Base-by-base conservation (phyloP, 1,284 basidiomycete genomes). In the Mrakiaceae sp. region DNA sequence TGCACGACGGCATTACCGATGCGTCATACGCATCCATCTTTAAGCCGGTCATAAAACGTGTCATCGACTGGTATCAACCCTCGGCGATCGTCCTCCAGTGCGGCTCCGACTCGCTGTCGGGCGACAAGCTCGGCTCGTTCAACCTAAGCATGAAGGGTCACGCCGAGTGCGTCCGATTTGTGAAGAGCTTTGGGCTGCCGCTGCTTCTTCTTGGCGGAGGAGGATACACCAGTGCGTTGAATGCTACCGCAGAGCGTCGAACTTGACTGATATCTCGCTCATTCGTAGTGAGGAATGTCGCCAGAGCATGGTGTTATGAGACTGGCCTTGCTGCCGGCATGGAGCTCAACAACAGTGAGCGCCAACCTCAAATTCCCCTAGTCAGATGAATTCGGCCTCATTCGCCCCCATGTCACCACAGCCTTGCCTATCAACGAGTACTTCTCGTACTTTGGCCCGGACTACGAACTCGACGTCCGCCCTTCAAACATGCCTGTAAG, bases 141-240 rank as follows among this genome's bases (percentile, higher is more conserved):
- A 99, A 99, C 76, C 80, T 99, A 55, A 97, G 93, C 1, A 97
- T 99, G 93, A 82, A 88, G 75, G 95, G 92, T 84, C 95, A 99
- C 74, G 95, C 95, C 3, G 92, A 94, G 72, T 99, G 95, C 70
- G 95, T 98, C 40, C 88, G 87, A 71, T 99, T 93, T 74, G 91
- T 99, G 68, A 98, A 98, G 74, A 90, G 88, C 1, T 98, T 98
- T 79, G 88, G 91, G 71, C 86, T 92, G 63, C 96, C 96, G 0
- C 76, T 98, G 40, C 79, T 99, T 12, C 81, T 99, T 55, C 84
- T 99, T 8, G 96, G 96, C 27, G 96, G 96, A 16, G 96, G 96
- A 7, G 96, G 96, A 0, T 99, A 99, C 76, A 99, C 96, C 14
- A 66, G 65, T 66, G 44, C 39, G 62, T 63, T 10, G 16, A 11